These are phyloP conservation scores for Scutellaria minor DNA, from an alignment of 257 asterid species.

Conservation along the genomic window DNA sequence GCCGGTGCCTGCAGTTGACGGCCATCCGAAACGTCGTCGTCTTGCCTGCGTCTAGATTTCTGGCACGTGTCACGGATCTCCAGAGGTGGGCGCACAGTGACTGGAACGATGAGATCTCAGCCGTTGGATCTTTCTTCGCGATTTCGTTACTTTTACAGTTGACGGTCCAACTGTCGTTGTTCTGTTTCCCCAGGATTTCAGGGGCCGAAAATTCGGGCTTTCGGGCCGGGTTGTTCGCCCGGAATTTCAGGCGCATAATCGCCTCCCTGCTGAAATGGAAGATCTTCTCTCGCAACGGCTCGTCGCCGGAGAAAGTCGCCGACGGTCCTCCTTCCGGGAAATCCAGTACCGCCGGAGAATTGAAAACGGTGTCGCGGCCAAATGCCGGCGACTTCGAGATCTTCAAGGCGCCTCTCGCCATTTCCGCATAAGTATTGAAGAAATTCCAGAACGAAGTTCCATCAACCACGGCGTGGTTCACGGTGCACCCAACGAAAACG, in stretches of 20 bases:
- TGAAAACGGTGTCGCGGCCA: constrained; percentile 65
- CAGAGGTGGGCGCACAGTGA: constrained; percentile 83
- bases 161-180: constrained; percentile 47
- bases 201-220: constrained; percentile 30
- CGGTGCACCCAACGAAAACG: constrained; percentile 77
- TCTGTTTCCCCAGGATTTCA: constrained; percentile 49
- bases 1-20: constrained; percentile 83
- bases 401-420: constrained; percentile 56
- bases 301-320: constrained; percentile 76
- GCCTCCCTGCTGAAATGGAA: constrained; percentile 83
- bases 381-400: constrained; percentile 61
- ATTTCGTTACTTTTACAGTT: constrained; percentile 52
- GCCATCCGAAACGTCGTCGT: constrained; percentile 97
- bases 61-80: constrained; percentile 87
- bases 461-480: constrained; percentile 89
- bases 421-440: constrained; percentile 79
- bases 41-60: constrained; percentile 49
- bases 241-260: constrained; percentile 54
- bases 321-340: constrained; percentile 82
- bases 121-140: constrained; percentile 42
- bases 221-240: constrained; percentile 57
- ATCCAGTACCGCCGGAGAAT: constrained; percentile 65
- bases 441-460: constrained; percentile 98
- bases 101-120: constrained; percentile 81
- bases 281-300: constrained; percentile 74